These are phyloP conservation scores for Trichoderma sp. DNA, from an alignment of 2,329 filamentous ascomycete species.

Conservation along the genomic window DNA sequence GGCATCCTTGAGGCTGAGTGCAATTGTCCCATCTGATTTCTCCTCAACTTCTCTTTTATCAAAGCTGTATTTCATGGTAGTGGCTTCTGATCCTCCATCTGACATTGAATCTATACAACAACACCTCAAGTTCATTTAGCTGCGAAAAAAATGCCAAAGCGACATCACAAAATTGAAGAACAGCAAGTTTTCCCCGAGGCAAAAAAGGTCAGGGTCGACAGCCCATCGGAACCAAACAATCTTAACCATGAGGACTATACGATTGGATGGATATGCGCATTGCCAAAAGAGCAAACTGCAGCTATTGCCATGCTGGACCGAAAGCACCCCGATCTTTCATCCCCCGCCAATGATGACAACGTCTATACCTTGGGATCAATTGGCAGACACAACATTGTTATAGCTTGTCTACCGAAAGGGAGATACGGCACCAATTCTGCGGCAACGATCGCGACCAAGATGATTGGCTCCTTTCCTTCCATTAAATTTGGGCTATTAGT, in stretches of 20 bases:
- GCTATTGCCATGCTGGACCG: not conserved
- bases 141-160: not conserved
- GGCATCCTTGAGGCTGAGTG: not conserved
- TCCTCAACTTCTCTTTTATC: not conserved
- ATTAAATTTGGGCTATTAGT: not conserved
- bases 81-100: not conserved
- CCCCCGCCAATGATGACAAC: not conserved
- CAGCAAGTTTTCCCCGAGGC: not conserved
- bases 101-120: not conserved
- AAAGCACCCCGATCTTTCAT: not conserved
- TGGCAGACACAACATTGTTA: not conserved
- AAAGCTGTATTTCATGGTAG: not conserved
- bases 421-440: not conserved
- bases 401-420: not conserved
- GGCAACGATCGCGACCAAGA: not conserved
- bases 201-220: not conserved
- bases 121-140: not conserved
- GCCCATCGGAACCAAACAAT: rapidly evolving
- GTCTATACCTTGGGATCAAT: not conserved
- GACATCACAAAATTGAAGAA: not conserved
- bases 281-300: not conserved
- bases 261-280: not conserved
- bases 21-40: not conserved
- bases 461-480: not conserved
- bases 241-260: slow-evolving; percentile 18